Conservation (phyloP, 805 yeast genomes). For the Pichia ethanolica region DNA sequence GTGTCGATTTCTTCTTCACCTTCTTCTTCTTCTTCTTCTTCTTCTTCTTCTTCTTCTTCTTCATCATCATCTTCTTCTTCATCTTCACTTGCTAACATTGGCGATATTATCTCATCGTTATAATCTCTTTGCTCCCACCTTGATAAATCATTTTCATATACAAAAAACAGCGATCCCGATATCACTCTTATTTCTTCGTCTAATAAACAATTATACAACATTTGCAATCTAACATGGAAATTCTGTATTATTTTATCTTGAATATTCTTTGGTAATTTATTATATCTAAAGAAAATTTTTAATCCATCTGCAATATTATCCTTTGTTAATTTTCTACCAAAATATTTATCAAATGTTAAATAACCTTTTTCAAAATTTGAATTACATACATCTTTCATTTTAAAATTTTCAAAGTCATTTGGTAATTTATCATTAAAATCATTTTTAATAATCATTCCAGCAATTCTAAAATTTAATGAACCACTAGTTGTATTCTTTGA, state of each 20-base stretch:
- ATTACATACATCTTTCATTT: conserved; percentile 10
- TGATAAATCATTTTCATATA: conserved; percentile 58
- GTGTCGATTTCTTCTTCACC: conserved; percentile 25
- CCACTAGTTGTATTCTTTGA: conserved; percentile 76
- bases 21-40: conserved; percentile 14
- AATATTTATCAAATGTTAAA: conserved; percentile 35
- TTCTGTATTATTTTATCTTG: conserved; percentile 34
- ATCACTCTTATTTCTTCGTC: conserved; percentile 56
- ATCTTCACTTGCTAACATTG: conserved; percentile 26
- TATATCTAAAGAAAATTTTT: conserved; percentile 35
- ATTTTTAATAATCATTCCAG: conserved; percentile 67
- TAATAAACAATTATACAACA: conserved; percentile 57
- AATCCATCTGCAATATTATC: conserved; percentile 41
- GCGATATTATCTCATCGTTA: conserved; percentile 31
- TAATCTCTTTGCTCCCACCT: conserved; percentile 42
- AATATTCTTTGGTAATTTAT: conserved; percentile 26
- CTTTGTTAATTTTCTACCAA: conserved; percentile 54
- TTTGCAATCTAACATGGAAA: conserved; percentile 53
- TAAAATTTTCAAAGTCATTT: conserved; percentile 5
- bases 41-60: conserved; percentile 25
- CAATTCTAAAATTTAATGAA: conserved; percentile 62
- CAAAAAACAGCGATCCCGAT: conserved; percentile 66
- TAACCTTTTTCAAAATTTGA: conserved; percentile 31
- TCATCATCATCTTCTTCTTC: conserved; percentile 26
- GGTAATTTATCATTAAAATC: conserved; percentile 15